phyloP scores from a whole-genome alignment of 169 alveolate genomes.

The Amoebophrya sp. region DNA sequence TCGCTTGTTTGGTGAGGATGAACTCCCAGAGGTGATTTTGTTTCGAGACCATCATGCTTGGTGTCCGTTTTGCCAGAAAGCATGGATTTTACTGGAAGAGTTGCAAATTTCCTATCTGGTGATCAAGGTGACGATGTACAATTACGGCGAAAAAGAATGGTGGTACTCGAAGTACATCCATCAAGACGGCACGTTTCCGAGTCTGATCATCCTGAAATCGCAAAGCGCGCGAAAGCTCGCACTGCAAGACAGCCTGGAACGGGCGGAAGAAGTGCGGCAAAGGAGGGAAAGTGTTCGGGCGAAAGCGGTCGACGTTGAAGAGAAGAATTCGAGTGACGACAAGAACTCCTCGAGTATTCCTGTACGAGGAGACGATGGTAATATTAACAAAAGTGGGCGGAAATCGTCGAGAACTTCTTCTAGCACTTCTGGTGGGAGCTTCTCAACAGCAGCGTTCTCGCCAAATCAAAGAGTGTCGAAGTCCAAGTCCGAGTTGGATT shows the following conservation, averaged over 20 bases:
- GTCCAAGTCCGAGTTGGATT: no score
- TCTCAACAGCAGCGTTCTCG: no score
- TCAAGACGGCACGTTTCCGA: background rate
- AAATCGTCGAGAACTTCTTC: no score
- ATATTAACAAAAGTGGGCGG: background rate
- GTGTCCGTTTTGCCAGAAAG: slow-evolving; percentile 4
- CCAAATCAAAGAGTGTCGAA: no score
- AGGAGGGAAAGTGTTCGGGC: background rate
- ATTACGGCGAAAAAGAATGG: background rate
- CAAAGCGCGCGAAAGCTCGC: background rate
- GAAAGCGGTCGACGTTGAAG: background rate
- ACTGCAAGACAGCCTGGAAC: background rate
- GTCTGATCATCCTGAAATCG: background rate
- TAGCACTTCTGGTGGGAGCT: no score
- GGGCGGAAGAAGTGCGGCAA: background rate
- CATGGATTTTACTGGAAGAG: background rate
- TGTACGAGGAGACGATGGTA: no score
- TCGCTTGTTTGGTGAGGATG: background rate
- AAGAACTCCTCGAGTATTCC: background rate
- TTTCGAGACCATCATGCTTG: slow-evolving; percentile 6
- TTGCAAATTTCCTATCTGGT: background rate
- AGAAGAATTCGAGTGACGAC: background rate
- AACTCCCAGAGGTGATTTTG: background rate
- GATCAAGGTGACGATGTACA: background rate
- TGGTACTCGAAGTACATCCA: background rate